Evolutionary conservation across 768 basidiomycete species (phyloP), one percentile per base, ranked within the genome.

Genomic region (Suillus sp.): DNA sequence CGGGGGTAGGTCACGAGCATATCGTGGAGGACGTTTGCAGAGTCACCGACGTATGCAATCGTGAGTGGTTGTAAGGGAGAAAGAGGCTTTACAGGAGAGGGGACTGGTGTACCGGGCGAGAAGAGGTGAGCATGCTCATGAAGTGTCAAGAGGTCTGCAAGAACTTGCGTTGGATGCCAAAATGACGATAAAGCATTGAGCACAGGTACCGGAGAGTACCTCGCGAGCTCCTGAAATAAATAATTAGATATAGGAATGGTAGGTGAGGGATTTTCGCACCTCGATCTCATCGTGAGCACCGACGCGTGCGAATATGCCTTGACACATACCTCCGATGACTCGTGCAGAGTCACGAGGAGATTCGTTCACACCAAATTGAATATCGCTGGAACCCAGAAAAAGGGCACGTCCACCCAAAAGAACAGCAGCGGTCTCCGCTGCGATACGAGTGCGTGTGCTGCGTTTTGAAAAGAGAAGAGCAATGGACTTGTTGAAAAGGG

Each of bases 341-440:
- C 89, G 83, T 14, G 93, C 90, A 0, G 92, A 87, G 78, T 99
- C 97, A 45, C 91, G 80, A 4, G 86, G 74, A 34, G 81, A 86
- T 83, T 99, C 97, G 75, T 97, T 99, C 48, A 98, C 95, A 54
- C 96, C 96, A 25, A 99, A 81, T 69, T 99, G 97, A 60, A 98
- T 96, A 72, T 99, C 97, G 2, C 91, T 89, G 54, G 78, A 78
- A 2, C 96, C 95, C 9, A 99, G 81, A 75, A 99, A 99, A 68
- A 99, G 83, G 0, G 96, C 88, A 9, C 88, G 86, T 5, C 95
- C 97, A 22, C 96, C 96, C 0, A 99, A 84, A 14, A 94, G 76
- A 1, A 81, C 71, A 0, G 91, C 78, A 30, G 92, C 86, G 0
- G 94, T 96, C 78, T 99, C 96, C 9, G 91, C 89, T 2, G 94